Base-by-base conservation (phyloP, 768 basidiomycete species). In the Podaxis sp. region DNA sequence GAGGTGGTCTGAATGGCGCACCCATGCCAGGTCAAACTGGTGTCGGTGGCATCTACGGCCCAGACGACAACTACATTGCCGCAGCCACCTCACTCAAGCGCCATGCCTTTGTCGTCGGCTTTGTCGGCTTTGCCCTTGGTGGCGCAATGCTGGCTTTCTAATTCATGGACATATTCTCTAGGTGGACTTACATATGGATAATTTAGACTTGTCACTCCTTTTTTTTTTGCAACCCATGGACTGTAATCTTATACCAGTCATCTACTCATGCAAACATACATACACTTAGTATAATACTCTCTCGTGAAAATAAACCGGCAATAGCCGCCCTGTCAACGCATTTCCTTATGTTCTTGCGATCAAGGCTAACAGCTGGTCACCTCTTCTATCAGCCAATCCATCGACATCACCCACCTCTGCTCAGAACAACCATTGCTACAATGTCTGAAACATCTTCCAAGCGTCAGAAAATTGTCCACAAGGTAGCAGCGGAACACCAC, bases 21-120 rank as follows among this genome's bases (percentile, higher is more conserved):
- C 89, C 89, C 10, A 73, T 76, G 50, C 90, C 89, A 26, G 89
- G 89, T 22, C 73, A 77, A 53, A 65, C 76, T 20, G 80, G 74
- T 48, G 54, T 71, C 4, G 74, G 84, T 28, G 87, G 87, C 36
- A 73, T 81, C 38, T 88, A 80, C 64, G 90, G 90, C n/a, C 90
- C 90, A 52, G 78, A 80, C 52, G 89, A 92, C 68, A 72, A 78
- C 57, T 91, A 86, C 74, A 86, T 85, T 65, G 82, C 87, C 30
- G 82, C 79, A 12, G 90, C 84, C 6, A 67, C 76, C 2, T 73
- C 78, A 1, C 76, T 87, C 41, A 77, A 77, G 44, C 69, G 75
- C 66, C 84, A 82, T 63, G 74, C 79, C 4, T 63, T 82, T 13
- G 61, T 83, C 46, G 76, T 84, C 15, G 74, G 78, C 6, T 49